phyloP scores from a whole-genome alignment of 2,329 filamentous ascomycete species.

The Herpotrichia juniperi region DNA sequence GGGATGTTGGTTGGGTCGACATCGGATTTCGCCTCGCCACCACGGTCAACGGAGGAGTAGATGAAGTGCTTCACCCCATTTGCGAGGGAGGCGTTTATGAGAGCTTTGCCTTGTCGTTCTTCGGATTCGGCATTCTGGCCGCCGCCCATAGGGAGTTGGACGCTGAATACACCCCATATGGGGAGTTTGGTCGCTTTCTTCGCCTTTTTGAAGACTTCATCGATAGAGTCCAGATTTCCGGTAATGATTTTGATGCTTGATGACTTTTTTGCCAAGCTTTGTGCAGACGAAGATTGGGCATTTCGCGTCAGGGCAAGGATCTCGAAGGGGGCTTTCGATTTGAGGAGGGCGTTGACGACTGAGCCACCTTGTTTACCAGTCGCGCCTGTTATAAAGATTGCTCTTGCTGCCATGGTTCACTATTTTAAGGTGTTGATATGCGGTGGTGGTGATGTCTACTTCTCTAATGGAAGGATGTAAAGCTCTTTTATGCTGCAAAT shows the following conservation, averaged over 20 bases:
- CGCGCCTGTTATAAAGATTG: conserved; percentile 49
- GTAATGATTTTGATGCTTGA: conserved; percentile 59
- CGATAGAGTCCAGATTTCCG: conserved; percentile 59
- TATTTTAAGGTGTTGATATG: too few relatives aligned
- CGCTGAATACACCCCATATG: conserved; percentile 42
- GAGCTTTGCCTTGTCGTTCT: conserved; percentile 45
- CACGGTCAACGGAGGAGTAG: conserved; percentile 46
- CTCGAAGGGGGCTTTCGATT: conserved; percentile 46
- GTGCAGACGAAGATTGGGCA: conserved; percentile 53
- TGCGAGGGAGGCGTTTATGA: conserved; percentile 40
- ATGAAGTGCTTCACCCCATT: conserved; percentile 45
- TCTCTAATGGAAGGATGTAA: too few relatives aligned
- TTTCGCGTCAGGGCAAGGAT: conserved; percentile 65
- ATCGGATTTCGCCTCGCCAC: conserved; percentile 47
- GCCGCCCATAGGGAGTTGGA: conserved; percentile 48
- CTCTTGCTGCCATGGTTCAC: conserved; percentile 27
- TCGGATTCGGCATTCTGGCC: conserved; percentile 20
- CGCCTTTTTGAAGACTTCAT: conserved; percentile 57
- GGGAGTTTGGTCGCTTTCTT: conserved; percentile 32
- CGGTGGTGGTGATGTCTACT: too few relatives aligned
- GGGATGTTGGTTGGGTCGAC: conserved; percentile 61
- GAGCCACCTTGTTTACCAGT: conserved; percentile 55
- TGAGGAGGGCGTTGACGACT: conserved; percentile 47
- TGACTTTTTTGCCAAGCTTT: conserved; percentile 54
- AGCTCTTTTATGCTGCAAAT: too few relatives aligned